Evolutionary conservation across 345 rosid species (phyloP).

Genomic region (Cardamine resedifolia): DNA sequence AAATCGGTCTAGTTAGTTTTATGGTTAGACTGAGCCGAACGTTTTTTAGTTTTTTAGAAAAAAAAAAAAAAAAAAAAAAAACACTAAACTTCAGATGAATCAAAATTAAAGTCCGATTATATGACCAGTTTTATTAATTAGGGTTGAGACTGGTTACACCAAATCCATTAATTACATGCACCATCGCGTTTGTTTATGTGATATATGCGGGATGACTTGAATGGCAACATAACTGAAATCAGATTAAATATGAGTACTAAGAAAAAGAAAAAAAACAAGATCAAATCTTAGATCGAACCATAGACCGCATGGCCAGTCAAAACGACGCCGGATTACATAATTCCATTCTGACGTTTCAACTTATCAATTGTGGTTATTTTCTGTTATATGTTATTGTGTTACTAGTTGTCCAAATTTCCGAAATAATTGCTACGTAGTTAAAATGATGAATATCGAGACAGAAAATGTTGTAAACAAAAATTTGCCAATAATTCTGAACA

Average conservation of each 20-base stretch:
- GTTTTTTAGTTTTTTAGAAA: neutral
- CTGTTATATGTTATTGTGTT: neutral
- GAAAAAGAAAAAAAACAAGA: neutral
- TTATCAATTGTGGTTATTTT: constrained; percentile 2
- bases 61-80: neutral
- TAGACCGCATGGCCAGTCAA: neutral
- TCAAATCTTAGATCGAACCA: neutral
- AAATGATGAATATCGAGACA: neutral
- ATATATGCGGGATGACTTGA: neutral
- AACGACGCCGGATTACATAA: neutral
- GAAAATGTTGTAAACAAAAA: neutral
- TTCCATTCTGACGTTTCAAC: constrained; percentile 18
- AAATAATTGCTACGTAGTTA: neutral
- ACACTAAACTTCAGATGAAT: neutral
- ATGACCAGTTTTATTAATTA: neutral
- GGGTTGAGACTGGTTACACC: neutral
- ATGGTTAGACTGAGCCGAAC: neutral
- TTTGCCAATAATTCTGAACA: neutral
- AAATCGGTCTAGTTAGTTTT: constrained; percentile 8
- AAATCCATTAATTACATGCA: neutral
- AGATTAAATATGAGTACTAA: neutral
- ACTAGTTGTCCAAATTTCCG: neutral
- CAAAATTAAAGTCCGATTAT: neutral
- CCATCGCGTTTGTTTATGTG: neutral
- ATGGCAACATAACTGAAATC: neutral